phyloP scores from a whole-genome alignment of 2,329 filamentous ascomycete genomes.

The Didymosphaeria variabile region DNA sequence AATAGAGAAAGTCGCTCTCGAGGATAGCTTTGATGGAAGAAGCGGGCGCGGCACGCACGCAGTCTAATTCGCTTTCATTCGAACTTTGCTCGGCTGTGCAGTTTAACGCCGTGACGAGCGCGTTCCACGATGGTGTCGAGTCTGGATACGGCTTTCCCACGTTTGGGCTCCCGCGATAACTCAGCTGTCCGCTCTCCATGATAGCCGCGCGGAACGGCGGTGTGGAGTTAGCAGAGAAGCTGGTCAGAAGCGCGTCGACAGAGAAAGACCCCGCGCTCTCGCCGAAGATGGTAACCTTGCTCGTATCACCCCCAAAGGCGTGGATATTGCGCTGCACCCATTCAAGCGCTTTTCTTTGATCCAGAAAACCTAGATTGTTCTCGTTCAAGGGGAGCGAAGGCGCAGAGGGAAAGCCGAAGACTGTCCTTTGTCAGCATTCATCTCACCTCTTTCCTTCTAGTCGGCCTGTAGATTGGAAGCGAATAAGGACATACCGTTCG shows the following conservation, averaged over 20 bases:
- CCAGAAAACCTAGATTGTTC: constrained; percentile 63
- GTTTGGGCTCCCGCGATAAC: constrained; percentile 26
- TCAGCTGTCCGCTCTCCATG: constrained; percentile 37
- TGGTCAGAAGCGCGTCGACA: constrained; percentile 39
- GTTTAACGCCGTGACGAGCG: constrained; percentile 29
- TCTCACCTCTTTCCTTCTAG: too few relatives aligned
- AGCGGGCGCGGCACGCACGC: constrained; percentile 31
- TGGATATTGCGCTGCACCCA: constrained; percentile 62
- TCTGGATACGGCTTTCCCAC: constrained; percentile 1
- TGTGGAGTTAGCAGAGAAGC: constrained; percentile 28
- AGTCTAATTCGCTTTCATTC: constrained; percentile 26
- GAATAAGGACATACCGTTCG: constrained; percentile 32
- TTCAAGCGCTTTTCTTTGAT: constrained; percentile 63
- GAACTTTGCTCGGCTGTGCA: constrained; percentile 28
- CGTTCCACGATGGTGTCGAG: constrained; percentile 29
- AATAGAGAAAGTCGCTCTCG: constrained; percentile 29
- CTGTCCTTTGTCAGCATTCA: constrained; percentile 20
- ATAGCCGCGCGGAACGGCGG: constrained; percentile 43
- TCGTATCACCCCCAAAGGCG: constrained; percentile 59
- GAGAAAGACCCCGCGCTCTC: constrained; percentile 40
- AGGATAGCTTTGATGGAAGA: constrained; percentile 30
- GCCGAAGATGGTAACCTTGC: constrained; percentile 59
- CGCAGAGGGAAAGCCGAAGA: constrained; percentile 40
- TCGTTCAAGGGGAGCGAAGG: constrained; percentile 30
- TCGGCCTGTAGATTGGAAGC: too few relatives aligned